These are phyloP conservation scores for Fusarium sp. DNA, from an alignment of 2,329 filamentous ascomycete genomes.

Conservation along the genomic window DNA sequence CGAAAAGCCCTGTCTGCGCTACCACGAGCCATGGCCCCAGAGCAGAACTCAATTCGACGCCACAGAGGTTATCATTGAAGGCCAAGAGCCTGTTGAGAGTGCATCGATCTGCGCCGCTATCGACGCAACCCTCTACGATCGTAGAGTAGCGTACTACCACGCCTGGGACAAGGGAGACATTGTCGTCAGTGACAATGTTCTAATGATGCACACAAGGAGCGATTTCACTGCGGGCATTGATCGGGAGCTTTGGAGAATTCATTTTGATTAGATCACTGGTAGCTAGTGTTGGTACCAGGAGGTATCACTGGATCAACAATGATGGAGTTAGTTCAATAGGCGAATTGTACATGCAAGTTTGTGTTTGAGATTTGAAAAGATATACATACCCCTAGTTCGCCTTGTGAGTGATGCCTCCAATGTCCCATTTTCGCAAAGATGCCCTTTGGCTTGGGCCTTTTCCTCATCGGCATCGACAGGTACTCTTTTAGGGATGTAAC, in stretches of 20 bases:
- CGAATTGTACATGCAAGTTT: not conserved
- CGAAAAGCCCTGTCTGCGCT: constrained; percentile 61
- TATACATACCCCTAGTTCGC: not conserved
- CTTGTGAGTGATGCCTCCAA: not conserved
- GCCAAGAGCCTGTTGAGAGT: constrained; percentile 45
- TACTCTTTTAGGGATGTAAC: not conserved
- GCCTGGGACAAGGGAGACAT: constrained; percentile 67
- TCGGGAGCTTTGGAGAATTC: constrained; percentile 63
- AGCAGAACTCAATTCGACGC: constrained; percentile 63
- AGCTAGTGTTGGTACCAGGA: not conserved
- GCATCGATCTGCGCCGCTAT: constrained; percentile 53
- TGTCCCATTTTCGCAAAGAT: not conserved
- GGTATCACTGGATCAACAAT: no score
- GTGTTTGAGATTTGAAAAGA: not conserved
- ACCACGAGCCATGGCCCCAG: constrained; percentile 66
- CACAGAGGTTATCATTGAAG: constrained; percentile 57
- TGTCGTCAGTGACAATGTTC: constrained; percentile 63
- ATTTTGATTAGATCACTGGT: constrained; percentile 55
- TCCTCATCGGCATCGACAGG: not conserved
- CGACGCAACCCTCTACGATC: constrained; percentile 59
- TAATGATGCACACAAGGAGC: constrained; percentile 62
- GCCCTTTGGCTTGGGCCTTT: not conserved
- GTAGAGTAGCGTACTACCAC: constrained; percentile 62
- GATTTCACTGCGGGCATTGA: constrained; percentile 57
- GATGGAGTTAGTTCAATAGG: not conserved